Conservation (phyloP, 2,329 filamentous ascomycete species). For the Emmonsia crescens region DNA sequence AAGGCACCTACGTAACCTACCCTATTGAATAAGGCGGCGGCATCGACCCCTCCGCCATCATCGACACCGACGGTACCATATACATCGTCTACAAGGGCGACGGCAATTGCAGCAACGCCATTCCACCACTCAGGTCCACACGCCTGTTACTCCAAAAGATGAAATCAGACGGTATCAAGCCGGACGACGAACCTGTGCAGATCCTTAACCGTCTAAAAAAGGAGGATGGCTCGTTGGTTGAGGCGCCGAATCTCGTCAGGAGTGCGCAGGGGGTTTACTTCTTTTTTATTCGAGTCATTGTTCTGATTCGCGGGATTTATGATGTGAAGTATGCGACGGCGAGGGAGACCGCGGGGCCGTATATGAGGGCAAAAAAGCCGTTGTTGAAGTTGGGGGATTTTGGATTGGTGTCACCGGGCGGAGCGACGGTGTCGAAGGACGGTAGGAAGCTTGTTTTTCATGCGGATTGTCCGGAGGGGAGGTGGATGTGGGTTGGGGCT, state of each 20-base stretch:
- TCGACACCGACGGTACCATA: slow-evolving; percentile 41
- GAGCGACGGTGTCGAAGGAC: neutral
- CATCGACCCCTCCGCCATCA: slow-evolving; percentile 51
- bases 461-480: neutral
- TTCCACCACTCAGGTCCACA: slow-evolving; percentile 20
- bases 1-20: slow-evolving; percentile 41
- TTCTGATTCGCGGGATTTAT: slow-evolving; percentile 42
- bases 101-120: slow-evolving; percentile 42
- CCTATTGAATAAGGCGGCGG: slow-evolving; percentile 44
- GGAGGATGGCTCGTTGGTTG: slow-evolving; percentile 49
- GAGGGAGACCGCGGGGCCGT: slow-evolving; percentile 25
- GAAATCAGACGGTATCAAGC: slow-evolving; percentile 39
- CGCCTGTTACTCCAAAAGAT: slow-evolving; percentile 31
- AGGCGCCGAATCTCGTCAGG: slow-evolving; percentile 44
- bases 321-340: slow-evolving; percentile 49
- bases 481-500: slow-evolving; percentile 3
- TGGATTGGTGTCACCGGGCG: neutral
- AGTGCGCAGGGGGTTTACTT: slow-evolving; percentile 38
- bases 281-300: slow-evolving; percentile 53
- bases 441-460: slow-evolving; percentile 2
- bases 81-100: slow-evolving; percentile 57
- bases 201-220: slow-evolving; percentile 50
- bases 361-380: slow-evolving; percentile 21
- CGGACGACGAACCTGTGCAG: slow-evolving; percentile 40
- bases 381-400: slow-evolving; percentile 24